Evolutionary conservation across 306 rosid genomes (phyloP), one percentile per base, ranked within the genome.

Genomic region (Cicer cuneatum): DNA sequence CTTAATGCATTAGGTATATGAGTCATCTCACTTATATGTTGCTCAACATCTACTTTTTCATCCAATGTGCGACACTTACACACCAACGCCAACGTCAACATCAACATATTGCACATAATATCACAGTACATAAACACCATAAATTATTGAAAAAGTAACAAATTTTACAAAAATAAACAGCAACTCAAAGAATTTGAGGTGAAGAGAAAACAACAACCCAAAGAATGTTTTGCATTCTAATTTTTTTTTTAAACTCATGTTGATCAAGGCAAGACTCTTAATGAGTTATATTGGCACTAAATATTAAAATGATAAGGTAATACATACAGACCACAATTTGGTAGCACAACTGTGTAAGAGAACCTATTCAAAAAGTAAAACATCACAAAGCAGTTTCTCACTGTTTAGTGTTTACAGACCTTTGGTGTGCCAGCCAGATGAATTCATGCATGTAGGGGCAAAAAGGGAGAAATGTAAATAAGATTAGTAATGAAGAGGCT

Each of bases 301-400:
- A 72, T 58, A 29, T 24, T 33, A 57, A 37, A 10, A 74, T 10
- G 38, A 29, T 9, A 54, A 14, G 24, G 56, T 29, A 21, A 57
- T 43, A 52, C 42, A 7, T 52, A 46, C 62, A 46, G 47, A 51
- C 61, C 35, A 46, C 46, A 39, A 54, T 40, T 33, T 46, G n/a
- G 15, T 61, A 61, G 76, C 33, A 4, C 2, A 24, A 24, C 33
- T 24, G 42, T 40, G 43, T 59, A 21, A 42, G 73, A 13, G 47
- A 56, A 63, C 41, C 63, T 29, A 57, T n/a, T 57, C 46, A 11
- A 61, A 73, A 54, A 59, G 64, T 58, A 13, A 10, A 47, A 57
- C 56, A 8, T 72, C 60, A 60, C 61, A 33, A 60, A 73, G 60
- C 48, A 70, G 46, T 46, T 68, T 68, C 61, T 77, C 58, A 68